phyloP scores from a whole-genome alignment of 2,329 filamentous ascomycete species.

The Penicillium paneum region DNA sequence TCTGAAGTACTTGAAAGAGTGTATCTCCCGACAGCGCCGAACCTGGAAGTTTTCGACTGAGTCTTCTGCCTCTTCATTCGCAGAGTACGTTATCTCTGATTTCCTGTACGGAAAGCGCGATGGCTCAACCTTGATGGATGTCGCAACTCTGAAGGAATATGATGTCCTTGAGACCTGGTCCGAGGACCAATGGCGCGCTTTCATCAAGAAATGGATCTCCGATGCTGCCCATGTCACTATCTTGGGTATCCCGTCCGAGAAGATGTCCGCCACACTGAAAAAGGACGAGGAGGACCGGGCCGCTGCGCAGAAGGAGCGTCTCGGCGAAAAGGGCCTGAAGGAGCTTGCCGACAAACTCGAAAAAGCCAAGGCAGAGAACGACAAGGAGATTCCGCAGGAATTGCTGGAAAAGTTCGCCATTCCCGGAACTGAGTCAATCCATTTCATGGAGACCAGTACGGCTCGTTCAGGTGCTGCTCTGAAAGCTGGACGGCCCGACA shows the following conservation, averaged over 20 bases:
- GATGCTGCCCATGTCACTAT: constrained; percentile 85
- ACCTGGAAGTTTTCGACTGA: constrained; percentile 83
- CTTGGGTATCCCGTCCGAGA: constrained; percentile 78
- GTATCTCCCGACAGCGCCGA: constrained; percentile 74
- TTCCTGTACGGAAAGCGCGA: constrained; percentile 86
- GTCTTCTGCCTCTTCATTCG: constrained; percentile 74
- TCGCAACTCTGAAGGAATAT: constrained; percentile 54
- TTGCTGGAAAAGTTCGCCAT: constrained; percentile 80
- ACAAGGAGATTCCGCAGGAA: constrained; percentile 76
- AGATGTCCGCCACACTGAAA: constrained; percentile 77
- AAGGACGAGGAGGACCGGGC: constrained; percentile 74
- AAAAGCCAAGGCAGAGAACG: constrained; percentile 81
- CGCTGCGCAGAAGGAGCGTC: constrained; percentile 69
- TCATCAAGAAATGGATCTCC: constrained; percentile 77
- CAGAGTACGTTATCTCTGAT: constrained; percentile 82
- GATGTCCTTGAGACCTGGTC: constrained; percentile 74
- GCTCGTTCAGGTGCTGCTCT: constrained; percentile 77
- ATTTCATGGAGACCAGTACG: constrained; percentile 86
- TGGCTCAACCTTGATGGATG: constrained; percentile 67
- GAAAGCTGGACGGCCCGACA: constrained; percentile 64
- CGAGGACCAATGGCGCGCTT: constrained; percentile 78
- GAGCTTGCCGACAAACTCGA: constrained; percentile 73
- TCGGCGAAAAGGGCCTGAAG: constrained; percentile 79
- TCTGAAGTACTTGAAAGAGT: constrained; percentile 86
- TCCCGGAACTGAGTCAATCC: constrained; percentile 83